These are phyloP conservation scores for Coniochaeta sp. DNA, from an alignment of 2,329 filamentous ascomycete genomes.

Conservation along the genomic window DNA sequence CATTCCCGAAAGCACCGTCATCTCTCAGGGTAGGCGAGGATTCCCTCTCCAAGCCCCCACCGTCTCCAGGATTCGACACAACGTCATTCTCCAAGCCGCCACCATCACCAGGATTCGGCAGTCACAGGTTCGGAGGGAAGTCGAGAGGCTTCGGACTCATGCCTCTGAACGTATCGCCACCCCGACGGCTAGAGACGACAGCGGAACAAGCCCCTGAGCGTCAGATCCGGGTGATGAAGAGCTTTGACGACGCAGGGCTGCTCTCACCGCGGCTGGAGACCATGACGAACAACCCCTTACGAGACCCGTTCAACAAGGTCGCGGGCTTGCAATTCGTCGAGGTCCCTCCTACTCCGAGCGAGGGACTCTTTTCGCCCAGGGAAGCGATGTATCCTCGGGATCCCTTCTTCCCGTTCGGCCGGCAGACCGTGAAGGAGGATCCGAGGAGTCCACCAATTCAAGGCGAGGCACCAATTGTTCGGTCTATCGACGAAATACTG, in stretches of 20 bases:
- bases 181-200: not conserved
- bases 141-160: slow-evolving; percentile 34
- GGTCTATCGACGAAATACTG: slow-evolving; percentile 72
- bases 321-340: slow-evolving; percentile 46
- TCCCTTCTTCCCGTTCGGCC: slow-evolving; percentile 42
- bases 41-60: slow-evolving; percentile 21
- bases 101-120: slow-evolving; percentile 37
- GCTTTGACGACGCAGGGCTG: slow-evolving; percentile 43
- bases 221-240: slow-evolving; percentile 27
- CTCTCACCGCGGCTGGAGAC: slow-evolving; percentile 67
- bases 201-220: slow-evolving; percentile 18
- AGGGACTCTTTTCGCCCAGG: slow-evolving; percentile 46
- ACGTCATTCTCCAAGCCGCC: slow-evolving; percentile 28
- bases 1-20: slow-evolving; percentile 20
- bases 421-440: slow-evolving; percentile 48
- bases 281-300: slow-evolving; percentile 64
- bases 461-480: slow-evolving; percentile 66
- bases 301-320: slow-evolving; percentile 34
- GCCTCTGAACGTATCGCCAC: slow-evolving; percentile 22
- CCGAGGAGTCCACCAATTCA: slow-evolving; percentile 69
- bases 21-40: slow-evolving; percentile 16
- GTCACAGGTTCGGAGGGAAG: slow-evolving; percentile 28
- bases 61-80: slow-evolving; percentile 14
- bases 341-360: slow-evolving; percentile 41
- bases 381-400: slow-evolving; percentile 46